Evolutionary conservation across 2,329 filamentous ascomycete genomes (phyloP).

Genomic region (Pezicula radicicola): DNA sequence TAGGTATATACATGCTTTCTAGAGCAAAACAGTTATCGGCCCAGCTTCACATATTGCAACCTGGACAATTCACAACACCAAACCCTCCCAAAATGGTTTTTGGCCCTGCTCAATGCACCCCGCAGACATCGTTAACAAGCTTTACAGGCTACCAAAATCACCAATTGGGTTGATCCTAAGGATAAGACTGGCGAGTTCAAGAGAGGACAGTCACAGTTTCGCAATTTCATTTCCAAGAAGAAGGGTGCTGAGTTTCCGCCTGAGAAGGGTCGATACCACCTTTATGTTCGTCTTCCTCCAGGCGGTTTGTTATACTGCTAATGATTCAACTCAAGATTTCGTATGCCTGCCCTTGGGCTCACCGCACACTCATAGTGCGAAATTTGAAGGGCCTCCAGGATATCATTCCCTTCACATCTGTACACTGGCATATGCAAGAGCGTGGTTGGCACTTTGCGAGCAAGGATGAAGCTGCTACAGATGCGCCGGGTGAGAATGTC

Average conservation of each 20-base stretch:
- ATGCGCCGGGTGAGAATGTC: slow-evolving; percentile 58
- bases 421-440: slow-evolving; percentile 63
- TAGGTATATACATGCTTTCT: slow-evolving; percentile 7
- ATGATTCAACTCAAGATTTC: slow-evolving; percentile 46
- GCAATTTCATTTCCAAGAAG: slow-evolving; percentile 61
- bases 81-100: slow-evolving; percentile 24
- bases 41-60: slow-evolving; percentile 2
- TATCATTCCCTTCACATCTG: slow-evolving; percentile 54
- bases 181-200: slow-evolving; percentile 92
- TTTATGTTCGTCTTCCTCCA: slow-evolving; percentile 72
- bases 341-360: slow-evolving; percentile 60
- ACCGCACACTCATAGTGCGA: slow-evolving; percentile 79
- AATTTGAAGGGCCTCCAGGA: slow-evolving; percentile 90
- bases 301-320: slow-evolving; percentile 56
- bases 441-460: slow-evolving; percentile 66
- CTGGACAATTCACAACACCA: neutral
- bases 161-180: slow-evolving; percentile 76
- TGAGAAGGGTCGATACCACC: slow-evolving; percentile 89
- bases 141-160: slow-evolving; percentile 51
- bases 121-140: slow-evolving; percentile 6
- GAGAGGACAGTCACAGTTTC: slow-evolving; percentile 78
- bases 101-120: neutral
- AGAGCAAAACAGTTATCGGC: slow-evolving; percentile 2
- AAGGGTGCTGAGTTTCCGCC: slow-evolving; percentile 62
- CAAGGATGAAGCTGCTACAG: slow-evolving; percentile 46